Percentiles rank a stretch among this genome's conserved stretches.
phyloP scores from a whole-genome alignment of 345 rosid species.

The Ceriops decandra region DNA sequence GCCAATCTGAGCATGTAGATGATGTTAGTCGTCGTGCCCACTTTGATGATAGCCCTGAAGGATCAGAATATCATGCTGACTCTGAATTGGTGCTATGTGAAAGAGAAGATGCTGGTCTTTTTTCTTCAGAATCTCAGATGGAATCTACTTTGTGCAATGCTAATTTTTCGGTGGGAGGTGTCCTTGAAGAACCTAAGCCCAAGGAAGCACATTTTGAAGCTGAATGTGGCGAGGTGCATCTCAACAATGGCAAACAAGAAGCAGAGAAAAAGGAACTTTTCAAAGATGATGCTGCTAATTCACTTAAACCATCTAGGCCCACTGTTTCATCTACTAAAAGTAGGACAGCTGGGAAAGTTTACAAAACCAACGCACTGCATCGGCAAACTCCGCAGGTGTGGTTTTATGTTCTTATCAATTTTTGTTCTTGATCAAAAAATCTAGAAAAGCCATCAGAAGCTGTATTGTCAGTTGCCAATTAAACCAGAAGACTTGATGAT shows the following conservation, averaged over 20 bases:
- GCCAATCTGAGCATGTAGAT: conserved; percentile 14
- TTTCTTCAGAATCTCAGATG: conserved; percentile 25
- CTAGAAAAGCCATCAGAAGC: not conserved
- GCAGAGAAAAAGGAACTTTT: conserved; percentile 15
- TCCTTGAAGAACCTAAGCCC: conserved; percentile 16
- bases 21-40: conserved; percentile 26
- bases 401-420: not conserved
- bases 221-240: conserved; percentile 13
- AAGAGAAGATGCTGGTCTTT: conserved; percentile 27
- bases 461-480: not conserved
- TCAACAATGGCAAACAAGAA: conserved; percentile 18
- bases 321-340: conserved; percentile 9
- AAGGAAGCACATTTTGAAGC: conserved; percentile 25
- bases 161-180: conserved; percentile 20
- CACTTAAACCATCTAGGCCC: conserved; percentile 16
- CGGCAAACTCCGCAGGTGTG: conserved; percentile 34
- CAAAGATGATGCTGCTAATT: conserved; percentile 14
- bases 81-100: conserved; percentile 24
- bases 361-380: conserved; percentile 14
- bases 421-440: not conserved
- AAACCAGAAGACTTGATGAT: not conserved
- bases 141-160: conserved; percentile 24
- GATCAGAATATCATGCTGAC: conserved; percentile 37
- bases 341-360: conserved; percentile 13
- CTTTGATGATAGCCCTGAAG: conserved; percentile 46